Evolutionary conservation across 129 eudicot species (phyloP).

Genomic region (Flaveria ramosissima): DNA sequence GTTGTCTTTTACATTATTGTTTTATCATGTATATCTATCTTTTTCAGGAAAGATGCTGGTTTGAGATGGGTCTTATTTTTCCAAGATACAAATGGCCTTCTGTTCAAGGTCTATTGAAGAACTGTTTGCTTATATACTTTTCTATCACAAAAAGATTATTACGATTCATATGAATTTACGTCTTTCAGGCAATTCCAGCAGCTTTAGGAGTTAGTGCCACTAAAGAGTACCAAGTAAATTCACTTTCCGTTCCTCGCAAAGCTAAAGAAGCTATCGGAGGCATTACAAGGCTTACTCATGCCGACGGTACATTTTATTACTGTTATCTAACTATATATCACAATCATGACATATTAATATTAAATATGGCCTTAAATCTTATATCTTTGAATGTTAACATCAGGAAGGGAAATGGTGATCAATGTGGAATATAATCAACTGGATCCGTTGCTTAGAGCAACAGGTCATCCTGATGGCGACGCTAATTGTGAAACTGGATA

Average conservation of each 20-base stretch:
- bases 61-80: slow-evolving; percentile 85
- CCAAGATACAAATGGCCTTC: slow-evolving; percentile 98
- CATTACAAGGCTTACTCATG: slow-evolving; percentile 89
- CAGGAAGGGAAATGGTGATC: slow-evolving; percentile 97
- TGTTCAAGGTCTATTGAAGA: slow-evolving; percentile 66
- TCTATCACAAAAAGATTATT: slow-evolving; percentile 3
- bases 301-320: slow-evolving; percentile 64
- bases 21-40: neutral
- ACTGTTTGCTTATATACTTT: slow-evolving; percentile 12
- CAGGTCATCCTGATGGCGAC: slow-evolving; percentile 94
- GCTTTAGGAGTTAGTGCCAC: slow-evolving; percentile 88
- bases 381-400: slow-evolving; percentile 7
- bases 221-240: slow-evolving; percentile 88
- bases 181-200: slow-evolving; percentile 77
- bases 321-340: slow-evolving; percentile 9
- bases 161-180: slow-evolving; percentile 6
- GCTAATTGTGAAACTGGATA: slow-evolving; percentile 83
- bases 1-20: neutral
- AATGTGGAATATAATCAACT: slow-evolving; percentile 99
- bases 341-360: neutral
- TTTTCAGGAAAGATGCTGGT: slow-evolving; percentile 86
- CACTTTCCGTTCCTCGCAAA: slow-evolving; percentile 93
- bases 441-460: slow-evolving; percentile 94
- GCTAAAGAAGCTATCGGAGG: slow-evolving; percentile 99
- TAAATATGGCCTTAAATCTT: neutral